These are phyloP conservation scores for Chlorella sp. DNA, from an alignment of 139 green algal genomes.

Conservation along the genomic window DNA sequence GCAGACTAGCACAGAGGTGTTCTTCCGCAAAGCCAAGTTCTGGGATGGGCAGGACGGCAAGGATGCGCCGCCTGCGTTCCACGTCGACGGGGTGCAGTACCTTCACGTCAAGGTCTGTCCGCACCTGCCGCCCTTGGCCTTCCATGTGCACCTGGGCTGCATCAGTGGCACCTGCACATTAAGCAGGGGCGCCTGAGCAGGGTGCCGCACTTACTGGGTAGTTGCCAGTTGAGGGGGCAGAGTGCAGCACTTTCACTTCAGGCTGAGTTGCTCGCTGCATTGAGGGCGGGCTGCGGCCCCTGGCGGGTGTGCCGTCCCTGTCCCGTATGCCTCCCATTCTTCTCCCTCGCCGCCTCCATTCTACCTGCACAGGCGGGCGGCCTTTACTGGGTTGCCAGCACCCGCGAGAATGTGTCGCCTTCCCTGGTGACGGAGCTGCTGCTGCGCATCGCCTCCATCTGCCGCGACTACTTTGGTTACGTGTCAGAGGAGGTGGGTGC, in stretches of 20 bases:
- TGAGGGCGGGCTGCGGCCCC: no score
- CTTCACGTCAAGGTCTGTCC: constrained; percentile 79
- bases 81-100: constrained; percentile 96
- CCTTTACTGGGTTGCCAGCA: constrained; percentile 91
- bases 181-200: no score
- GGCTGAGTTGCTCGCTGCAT: neutral
- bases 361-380: constrained; percentile 66
- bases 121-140: neutral
- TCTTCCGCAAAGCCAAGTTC: constrained; percentile 91
- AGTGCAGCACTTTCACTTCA: neutral
- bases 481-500: constrained; percentile 84
- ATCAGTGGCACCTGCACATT: no score
- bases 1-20: constrained; percentile 82
- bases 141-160: neutral
- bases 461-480: constrained; percentile 90
- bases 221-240: no score
- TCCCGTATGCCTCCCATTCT: no score
- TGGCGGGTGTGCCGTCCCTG: no score
- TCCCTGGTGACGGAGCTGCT: constrained; percentile 94
- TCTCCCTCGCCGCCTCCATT: no score
- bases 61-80: constrained; percentile 91
- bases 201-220: no score
- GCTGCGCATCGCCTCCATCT: constrained; percentile 84
- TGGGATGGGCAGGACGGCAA: constrained; percentile 75
- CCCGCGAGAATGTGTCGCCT: constrained; percentile 88